phyloP scores from a whole-genome alignment of 2,329 filamentous ascomycete species.

The Verticillium klebahnii region DNA sequence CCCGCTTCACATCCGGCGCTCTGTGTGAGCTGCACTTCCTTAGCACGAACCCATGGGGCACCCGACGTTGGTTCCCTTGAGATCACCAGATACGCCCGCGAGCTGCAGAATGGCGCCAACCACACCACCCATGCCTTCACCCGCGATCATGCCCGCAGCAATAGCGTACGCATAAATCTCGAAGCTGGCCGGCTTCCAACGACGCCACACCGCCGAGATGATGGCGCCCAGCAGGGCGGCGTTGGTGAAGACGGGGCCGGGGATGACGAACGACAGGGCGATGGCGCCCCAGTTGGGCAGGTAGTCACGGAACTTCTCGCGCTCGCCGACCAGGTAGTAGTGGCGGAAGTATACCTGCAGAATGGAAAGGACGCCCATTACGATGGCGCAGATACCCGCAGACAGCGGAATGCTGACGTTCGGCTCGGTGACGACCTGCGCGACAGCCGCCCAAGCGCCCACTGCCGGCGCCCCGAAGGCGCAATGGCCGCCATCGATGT shows the following conservation, averaged over 20 bases:
- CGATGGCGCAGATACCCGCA: conserved; percentile 53
- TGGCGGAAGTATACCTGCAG: conserved; percentile 49
- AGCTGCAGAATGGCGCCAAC: conserved; percentile 29
- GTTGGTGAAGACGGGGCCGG: conserved; percentile 50
- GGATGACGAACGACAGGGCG: conserved; percentile 53
- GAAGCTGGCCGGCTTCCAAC: conserved; percentile 45
- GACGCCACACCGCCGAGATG: conserved; percentile 48
- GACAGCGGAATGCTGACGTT: conserved; percentile 48
- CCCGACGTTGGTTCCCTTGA: conserved; percentile 23
- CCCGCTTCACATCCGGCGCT: too few species aligned
- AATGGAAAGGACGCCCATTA: conserved; percentile 47
- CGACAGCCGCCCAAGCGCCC: conserved; percentile 56
- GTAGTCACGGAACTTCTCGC: conserved; percentile 49
- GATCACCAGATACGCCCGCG: conserved; percentile 24
- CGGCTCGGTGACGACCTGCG: conserved; percentile 54
- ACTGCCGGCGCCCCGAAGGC: conserved; percentile 54
- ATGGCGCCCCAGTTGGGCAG: conserved; percentile 61
- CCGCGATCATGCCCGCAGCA: conserved; percentile 57
- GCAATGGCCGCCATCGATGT: conserved; percentile 34
- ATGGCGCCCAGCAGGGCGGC: conserved; percentile 55
- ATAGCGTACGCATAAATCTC: conserved; percentile 57
- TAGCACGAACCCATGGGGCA: conserved; percentile 25
- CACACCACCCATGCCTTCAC: conserved; percentile 60
- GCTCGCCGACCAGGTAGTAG: conserved; percentile 46
- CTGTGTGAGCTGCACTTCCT: not conserved